Evolutionary conservation across 352 stramenopile species (phyloP).

Genomic region (Phytophthora ramorum): DNA sequence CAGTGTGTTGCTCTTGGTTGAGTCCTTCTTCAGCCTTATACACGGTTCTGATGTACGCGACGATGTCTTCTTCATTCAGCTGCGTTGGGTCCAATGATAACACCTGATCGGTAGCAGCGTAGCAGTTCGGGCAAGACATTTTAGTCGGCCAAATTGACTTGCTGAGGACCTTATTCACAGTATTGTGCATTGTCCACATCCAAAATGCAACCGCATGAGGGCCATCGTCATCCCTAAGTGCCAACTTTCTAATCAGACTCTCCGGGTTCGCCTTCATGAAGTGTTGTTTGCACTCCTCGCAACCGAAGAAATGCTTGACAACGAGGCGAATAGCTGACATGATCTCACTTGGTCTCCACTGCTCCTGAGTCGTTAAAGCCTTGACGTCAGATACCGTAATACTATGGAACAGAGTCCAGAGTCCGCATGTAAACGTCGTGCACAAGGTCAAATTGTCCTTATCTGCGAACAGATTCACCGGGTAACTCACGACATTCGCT

Average conservation of each 20-base stretch:
- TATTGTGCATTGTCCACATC: constrained; percentile 87
- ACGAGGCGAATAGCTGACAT: constrained; percentile 70
- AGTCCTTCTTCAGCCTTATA: constrained; percentile 43
- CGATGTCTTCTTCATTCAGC: constrained; percentile 53
- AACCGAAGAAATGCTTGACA: constrained; percentile 81
- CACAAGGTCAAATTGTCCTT: constrained; percentile 60
- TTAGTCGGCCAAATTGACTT: constrained; percentile 67
- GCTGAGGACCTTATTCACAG: constrained; percentile 71
- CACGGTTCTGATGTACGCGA: constrained; percentile 52
- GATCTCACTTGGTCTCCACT: constrained; percentile 56
- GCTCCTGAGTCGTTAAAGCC: not conserved
- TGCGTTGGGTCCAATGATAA: constrained; percentile 48
- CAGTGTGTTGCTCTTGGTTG: constrained; percentile 36
- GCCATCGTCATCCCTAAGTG: constrained; percentile 43
- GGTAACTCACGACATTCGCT: constrained; percentile 56
- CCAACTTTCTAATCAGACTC: constrained; percentile 48
- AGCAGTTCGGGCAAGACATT: constrained; percentile 58
- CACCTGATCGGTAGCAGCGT: constrained; percentile 40
- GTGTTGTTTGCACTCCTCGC: constrained; percentile 71
- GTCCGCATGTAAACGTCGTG: constrained; percentile 76
- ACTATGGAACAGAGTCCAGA: constrained; percentile 83
- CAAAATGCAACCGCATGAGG: constrained; percentile 60
- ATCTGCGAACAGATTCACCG: constrained; percentile 57
- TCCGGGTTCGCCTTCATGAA: constrained; percentile 72
- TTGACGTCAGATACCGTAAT: constrained; percentile 52